A percentile compares a stretch with the other conserved stretches of the same genome.
phyloP scores from a whole-genome alignment of 768 basidiomycete species.

The Fistulinella prunicolor region DNA sequence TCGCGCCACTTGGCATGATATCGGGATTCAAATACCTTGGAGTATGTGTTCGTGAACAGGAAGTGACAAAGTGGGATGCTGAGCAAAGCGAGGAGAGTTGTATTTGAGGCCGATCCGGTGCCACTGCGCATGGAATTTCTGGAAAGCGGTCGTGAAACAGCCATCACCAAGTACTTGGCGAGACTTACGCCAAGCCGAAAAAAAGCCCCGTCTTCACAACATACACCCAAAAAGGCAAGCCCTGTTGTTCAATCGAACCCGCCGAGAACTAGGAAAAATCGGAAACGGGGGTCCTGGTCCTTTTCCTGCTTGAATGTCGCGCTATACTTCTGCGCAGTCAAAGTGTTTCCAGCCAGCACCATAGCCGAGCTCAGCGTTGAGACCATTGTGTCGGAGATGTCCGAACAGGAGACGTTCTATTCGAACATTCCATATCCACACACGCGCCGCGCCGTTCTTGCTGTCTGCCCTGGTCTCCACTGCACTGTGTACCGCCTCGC shows the following conservation, averaged over 20 bases:
- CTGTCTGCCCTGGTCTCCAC: background rate
- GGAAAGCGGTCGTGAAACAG: background rate
- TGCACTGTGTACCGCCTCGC: slow-evolving; percentile 10
- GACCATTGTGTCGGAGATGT: slow-evolving; percentile 9
- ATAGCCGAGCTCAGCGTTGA: background rate
- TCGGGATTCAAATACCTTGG: slow-evolving; percentile 1
- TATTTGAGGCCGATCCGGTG: slow-evolving; percentile 4
- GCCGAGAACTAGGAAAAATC: no score
- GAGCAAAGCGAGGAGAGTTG: background rate
- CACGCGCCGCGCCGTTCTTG: slow-evolving; percentile 2
- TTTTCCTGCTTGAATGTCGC: background rate
- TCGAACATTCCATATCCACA: slow-evolving; percentile 27
- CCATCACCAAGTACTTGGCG: no score
- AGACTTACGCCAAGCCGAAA: background rate
- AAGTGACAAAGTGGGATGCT: background rate
- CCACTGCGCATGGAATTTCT: background rate
- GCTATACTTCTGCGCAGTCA: background rate
- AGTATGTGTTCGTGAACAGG: background rate
- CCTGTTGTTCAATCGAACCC: slow-evolving; percentile 5
- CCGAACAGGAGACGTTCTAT: slow-evolving; percentile 19
- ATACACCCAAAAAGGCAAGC: slow-evolving; percentile 12
- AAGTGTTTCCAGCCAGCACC: background rate
- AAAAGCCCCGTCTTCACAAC: no score
- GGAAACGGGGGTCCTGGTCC: no score
- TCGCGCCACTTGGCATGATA: background rate